Percentiles rank a stretch among this genome's conserved stretches.
Evolutionary conservation across 1,284 basidiomycete species (phyloP).

Genomic region (Chondrostereum purpureum): DNA sequence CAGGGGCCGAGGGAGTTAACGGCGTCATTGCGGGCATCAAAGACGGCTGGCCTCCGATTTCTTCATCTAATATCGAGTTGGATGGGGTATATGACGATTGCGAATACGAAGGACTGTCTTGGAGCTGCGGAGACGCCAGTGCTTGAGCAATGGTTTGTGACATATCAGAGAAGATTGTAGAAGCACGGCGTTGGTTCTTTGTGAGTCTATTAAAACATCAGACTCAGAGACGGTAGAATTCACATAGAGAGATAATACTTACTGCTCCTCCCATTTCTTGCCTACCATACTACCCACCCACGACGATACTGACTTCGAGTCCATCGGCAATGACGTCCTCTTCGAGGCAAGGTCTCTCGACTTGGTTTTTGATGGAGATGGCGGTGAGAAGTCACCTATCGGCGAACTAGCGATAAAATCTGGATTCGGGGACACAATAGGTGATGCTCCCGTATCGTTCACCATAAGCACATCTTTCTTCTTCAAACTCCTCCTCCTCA

Average conservation of each 20-base stretch:
- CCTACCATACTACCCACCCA: slow-evolving; percentile 14
- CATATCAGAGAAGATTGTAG: slow-evolving; percentile 12
- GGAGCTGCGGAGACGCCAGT: slow-evolving; percentile 6
- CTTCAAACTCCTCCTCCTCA: slow-evolving; percentile 5
- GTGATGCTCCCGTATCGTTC: slow-evolving; percentile 13
- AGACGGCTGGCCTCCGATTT: background rate
- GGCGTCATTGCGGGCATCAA: background rate
- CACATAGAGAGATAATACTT: slow-evolving; percentile 1
- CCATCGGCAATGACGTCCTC: background rate
- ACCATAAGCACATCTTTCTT: slow-evolving; percentile 10
- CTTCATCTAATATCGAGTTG: background rate
- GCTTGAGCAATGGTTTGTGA: slow-evolving; percentile 12
- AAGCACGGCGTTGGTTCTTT: slow-evolving; percentile 15
- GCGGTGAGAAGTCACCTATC: slow-evolving; percentile 1
- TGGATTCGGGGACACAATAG: slow-evolving; percentile 12
- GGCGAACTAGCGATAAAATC: slow-evolving; percentile 8
- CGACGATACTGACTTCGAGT: slow-evolving; percentile 2
- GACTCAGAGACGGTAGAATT: background rate
- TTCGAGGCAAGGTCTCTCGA: background rate
- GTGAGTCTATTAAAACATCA: slow-evolving; percentile 6
- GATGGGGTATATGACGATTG: background rate
- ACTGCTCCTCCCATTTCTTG: slow-evolving; percentile 12
- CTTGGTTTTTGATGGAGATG: background rate
- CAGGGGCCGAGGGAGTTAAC: background rate
- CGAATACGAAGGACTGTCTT: background rate